phyloP scores from a whole-genome alignment of 179 eudicot species.

The Vitellaria paradoxa region DNA sequence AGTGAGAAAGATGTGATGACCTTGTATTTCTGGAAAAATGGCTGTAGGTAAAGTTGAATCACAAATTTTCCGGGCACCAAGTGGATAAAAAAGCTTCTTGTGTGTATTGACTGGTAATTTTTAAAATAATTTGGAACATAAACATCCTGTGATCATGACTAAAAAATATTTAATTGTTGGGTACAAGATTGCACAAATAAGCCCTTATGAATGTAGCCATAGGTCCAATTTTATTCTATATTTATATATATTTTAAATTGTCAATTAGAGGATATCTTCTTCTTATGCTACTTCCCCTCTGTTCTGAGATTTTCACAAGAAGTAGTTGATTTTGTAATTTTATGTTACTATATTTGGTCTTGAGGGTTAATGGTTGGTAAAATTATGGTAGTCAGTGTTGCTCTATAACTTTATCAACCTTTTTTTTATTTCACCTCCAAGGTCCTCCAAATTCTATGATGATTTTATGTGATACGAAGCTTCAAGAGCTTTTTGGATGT shows the following conservation, averaged over 20 bases:
- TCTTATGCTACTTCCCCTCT: not conserved
- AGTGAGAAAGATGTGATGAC: conserved; percentile 1
- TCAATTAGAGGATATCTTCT: not conserved
- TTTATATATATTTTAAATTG: not conserved
- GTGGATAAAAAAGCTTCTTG: not conserved
- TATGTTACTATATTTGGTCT: not conserved
- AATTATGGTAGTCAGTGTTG: not conserved
- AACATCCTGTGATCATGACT: too few species aligned
- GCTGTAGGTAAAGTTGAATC: not conserved
- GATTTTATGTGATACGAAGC: conserved; percentile 66
- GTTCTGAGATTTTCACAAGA: not conserved
- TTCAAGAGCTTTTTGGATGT: conserved; percentile 75
- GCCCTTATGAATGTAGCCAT: not conserved
- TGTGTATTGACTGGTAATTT: too few species aligned
- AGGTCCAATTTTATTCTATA: not conserved
- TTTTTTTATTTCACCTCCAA: conserved; percentile 28
- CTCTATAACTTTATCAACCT: too few species aligned
- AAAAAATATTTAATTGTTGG: not conserved
- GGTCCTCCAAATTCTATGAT: conserved; percentile 66
- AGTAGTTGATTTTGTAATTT: not conserved
- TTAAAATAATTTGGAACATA: too few species aligned
- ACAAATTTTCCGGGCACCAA: not conserved
- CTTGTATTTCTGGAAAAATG: not conserved
- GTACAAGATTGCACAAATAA: not conserved
- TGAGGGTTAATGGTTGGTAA: not conserved